Evolutionary conservation across 2,329 filamentous ascomycete genomes (phyloP).

Genomic region (Claviceps monticola): DNA sequence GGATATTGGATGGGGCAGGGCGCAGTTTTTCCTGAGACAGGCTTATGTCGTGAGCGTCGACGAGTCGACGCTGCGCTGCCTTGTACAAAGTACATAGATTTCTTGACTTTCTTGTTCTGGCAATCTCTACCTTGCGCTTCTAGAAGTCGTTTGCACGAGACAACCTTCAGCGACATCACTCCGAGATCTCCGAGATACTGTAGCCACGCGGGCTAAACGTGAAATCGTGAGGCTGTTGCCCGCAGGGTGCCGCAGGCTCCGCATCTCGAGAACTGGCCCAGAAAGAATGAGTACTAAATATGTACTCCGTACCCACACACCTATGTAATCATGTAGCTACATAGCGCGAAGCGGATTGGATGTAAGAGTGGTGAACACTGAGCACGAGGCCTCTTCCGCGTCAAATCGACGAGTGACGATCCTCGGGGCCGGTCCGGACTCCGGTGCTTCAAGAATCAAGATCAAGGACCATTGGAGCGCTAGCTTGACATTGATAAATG

Average conservation of each 20-base stretch:
- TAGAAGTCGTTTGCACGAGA: neutral
- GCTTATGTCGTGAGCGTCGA: neutral
- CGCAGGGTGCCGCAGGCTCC: too few relatives aligned
- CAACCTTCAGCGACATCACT: neutral
- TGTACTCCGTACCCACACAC: too few relatives aligned
- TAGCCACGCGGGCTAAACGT: neutral
- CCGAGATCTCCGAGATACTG: neutral
- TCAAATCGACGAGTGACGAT: neutral
- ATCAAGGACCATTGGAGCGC: neutral
- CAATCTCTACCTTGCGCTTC: neutral
- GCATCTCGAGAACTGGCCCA: too few relatives aligned
- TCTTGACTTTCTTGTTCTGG: neutral
- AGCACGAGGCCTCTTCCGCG: neutral
- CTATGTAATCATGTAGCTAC: too few relatives aligned
- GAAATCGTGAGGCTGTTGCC: too few relatives aligned
- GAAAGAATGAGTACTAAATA: too few relatives aligned
- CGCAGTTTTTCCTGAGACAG: neutral
- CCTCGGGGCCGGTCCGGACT: neutral
- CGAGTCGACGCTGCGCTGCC: too few relatives aligned
- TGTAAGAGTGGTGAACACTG: neutral
- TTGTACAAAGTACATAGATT: too few relatives aligned
- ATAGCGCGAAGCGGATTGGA: too few relatives aligned
- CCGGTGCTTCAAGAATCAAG: neutral
- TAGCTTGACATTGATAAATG: neutral
- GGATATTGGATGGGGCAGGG: neutral